Evolutionary conservation across 2,329 filamentous ascomycete genomes (phyloP), one percentile per base, ranked within the genome.

Genomic region (Atkinsonella hypoxylon): DNA sequence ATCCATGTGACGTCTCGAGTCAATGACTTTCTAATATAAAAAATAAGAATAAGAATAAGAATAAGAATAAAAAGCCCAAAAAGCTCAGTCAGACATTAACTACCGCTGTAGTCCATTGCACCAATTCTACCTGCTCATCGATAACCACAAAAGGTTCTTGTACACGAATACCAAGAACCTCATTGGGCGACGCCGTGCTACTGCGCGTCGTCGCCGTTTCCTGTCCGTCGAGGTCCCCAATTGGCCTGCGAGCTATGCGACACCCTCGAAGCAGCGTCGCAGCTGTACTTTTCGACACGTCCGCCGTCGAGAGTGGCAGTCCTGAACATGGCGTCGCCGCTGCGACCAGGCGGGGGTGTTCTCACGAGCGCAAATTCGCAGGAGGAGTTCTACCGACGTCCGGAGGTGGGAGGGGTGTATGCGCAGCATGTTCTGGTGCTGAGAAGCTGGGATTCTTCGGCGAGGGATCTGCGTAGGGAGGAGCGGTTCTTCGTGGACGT

Each of bases 291-390:
- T 12, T 32, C 31, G 31, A 32, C 31, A 40, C n/a, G n/a, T 18
- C 38, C 17, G 7, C 7, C n/a, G 8, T 8, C 38, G 8, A 40
- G 38, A 40, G 69, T 79, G 1, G 77, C 71, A 4, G 67, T 84
- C 22, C 67, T 84, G 3, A 83, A 81, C 61, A 83, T 83, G 79
- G 79, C 79, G 0, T 83, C 79, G 0, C 77, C 79, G 0, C 69
- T 81, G 0, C 72, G 72, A 0, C 77, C 81, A 0, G 81, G 81
- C 12, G 81, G 80, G 8, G 81, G 81, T 0, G 74, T 83, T 31
- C 62, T 83, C 0, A 72, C 72, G 13, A 81, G 81, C 18, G 77
- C 79, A 0, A 75, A 74, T 9, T 75, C 74, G 4, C 78, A 82
- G 54, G 56, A 74, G 78, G 15, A 81, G 76, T 80, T 75, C 60